A percentile compares a stretch with the other conserved stretches of the same genome.
Evolutionary conservation across 768 basidiomycete genomes (phyloP).

Genomic region (Multifurca ochricompacta): DNA sequence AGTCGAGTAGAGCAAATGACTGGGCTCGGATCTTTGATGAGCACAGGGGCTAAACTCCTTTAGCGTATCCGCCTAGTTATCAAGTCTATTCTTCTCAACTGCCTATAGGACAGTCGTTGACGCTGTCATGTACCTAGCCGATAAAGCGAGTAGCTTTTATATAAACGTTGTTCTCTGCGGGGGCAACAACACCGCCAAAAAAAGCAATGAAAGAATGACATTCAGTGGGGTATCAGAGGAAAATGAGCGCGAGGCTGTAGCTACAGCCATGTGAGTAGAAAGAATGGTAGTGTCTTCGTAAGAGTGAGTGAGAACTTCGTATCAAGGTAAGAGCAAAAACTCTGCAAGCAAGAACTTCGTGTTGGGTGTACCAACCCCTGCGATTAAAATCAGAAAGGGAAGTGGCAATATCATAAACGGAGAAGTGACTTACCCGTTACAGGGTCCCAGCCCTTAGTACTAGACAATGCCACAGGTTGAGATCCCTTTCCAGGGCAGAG

Average conservation of each 20-base stretch:
- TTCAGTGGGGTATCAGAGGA: not conserved
- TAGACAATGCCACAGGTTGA: not conserved
- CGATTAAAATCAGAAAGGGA: not conserved
- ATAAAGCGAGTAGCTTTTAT: no score
- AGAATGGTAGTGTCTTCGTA: not conserved
- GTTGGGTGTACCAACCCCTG: conserved; percentile 11
- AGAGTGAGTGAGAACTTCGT: not conserved
- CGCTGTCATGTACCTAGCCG: no score
- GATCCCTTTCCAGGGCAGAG: not conserved
- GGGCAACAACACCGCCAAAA: no score
- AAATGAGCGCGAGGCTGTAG: not conserved
- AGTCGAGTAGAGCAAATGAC: no score
- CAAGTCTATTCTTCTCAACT: no score
- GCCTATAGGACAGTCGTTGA: no score
- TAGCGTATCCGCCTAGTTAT: no score
- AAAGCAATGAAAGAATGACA: not conserved
- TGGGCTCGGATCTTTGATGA: no score
- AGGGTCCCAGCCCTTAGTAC: conserved; percentile 10
- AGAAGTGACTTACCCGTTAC: not conserved
- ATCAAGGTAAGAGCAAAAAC: not conserved
- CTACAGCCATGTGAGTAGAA: not conserved
- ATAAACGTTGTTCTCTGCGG: no score
- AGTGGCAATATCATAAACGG: not conserved
- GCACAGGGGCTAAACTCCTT: no score
- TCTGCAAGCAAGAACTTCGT: not conserved